These are phyloP conservation scores for Suillus bovinus DNA, from an alignment of 768 basidiomycete species.

Conservation along the genomic window DNA sequence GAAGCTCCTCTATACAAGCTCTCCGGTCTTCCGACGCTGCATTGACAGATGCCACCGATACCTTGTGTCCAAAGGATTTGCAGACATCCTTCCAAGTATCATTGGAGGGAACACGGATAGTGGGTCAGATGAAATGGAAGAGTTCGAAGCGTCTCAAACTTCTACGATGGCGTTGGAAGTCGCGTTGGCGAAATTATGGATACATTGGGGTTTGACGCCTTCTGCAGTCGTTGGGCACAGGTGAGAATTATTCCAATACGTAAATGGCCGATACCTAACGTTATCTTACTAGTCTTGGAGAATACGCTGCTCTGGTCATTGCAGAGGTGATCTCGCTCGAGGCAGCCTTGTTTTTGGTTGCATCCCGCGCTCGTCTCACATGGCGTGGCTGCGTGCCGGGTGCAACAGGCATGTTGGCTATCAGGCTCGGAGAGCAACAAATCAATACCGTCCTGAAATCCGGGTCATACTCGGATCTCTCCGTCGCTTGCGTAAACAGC, in stretches of 20 bases:
- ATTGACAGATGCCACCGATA: constrained; percentile 61
- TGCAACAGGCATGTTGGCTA: constrained; percentile 62
- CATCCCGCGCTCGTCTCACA: constrained; percentile 59
- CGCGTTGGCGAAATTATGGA: constrained; percentile 63
- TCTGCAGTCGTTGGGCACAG: constrained; percentile 71
- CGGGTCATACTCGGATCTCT: constrained; percentile 36
- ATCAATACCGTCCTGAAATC: constrained; percentile 38
- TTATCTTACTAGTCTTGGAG: constrained; percentile 57
- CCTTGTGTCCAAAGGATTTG: constrained; percentile 49
- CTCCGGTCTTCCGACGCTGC: constrained; percentile 45
- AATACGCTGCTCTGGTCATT: constrained; percentile 70
- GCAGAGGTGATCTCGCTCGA: constrained; percentile 58
- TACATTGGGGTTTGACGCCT: constrained; percentile 65
- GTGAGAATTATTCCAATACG: constrained; percentile 36
- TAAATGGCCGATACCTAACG: background rate
- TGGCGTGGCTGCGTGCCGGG: constrained; percentile 43
- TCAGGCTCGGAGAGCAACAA: constrained; percentile 39
- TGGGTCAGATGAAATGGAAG: constrained; percentile 30
- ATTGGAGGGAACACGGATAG: constrained; percentile 23
- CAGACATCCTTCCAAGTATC: constrained; percentile 50
- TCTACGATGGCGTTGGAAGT: constrained; percentile 65
- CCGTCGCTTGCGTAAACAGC: constrained; percentile 65
- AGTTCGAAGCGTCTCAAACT: constrained; percentile 49
- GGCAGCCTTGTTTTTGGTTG: constrained; percentile 59
- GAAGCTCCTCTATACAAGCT: constrained; percentile 49